phyloP scores from a whole-genome alignment of 495 filamentous ascomycete species.

The Hapsidospora chrysogenum region DNA sequence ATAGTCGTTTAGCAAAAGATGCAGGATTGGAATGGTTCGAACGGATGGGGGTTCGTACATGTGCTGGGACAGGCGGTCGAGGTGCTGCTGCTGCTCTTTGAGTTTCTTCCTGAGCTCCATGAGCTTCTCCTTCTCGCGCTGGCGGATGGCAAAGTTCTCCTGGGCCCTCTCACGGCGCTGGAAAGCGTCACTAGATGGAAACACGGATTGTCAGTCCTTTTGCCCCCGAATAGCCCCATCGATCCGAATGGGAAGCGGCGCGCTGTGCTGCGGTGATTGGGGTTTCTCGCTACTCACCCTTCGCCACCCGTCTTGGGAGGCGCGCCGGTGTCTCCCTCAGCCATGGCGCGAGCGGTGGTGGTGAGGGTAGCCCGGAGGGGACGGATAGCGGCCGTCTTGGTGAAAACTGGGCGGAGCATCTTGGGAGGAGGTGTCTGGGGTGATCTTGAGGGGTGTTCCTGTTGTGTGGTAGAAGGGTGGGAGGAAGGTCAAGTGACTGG shows the following conservation, averaged over 20 bases:
- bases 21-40: too few species aligned
- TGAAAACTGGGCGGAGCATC: slow-evolving; percentile 53
- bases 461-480: neutral
- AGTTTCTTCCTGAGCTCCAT: slow-evolving; percentile 63
- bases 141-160: slow-evolving; percentile 67
- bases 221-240: neutral
- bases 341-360: slow-evolving; percentile 42
- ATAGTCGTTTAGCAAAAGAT: too few species aligned
- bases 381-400: slow-evolving; percentile 34
- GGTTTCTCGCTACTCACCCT: slow-evolving; percentile 19
- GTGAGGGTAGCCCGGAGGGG: slow-evolving; percentile 40
- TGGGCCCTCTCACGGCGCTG: slow-evolving; percentile 74
- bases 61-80: slow-evolving; percentile 68
- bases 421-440: too few species aligned
- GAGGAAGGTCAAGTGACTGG: neutral
- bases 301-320: slow-evolving; percentile 29
- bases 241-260: neutral
- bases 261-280: neutral
- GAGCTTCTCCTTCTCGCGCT: slow-evolving; percentile 77
- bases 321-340: slow-evolving; percentile 52
- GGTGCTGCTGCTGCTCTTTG: slow-evolving; percentile 57
- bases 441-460: neutral
- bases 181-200: slow-evolving; percentile 61
- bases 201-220: neutral
- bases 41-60: slow-evolving; percentile 40